These are phyloP conservation scores for Yarrowia divulgata DNA, from an alignment of 805 yeast genomes.

Conservation along the genomic window DNA sequence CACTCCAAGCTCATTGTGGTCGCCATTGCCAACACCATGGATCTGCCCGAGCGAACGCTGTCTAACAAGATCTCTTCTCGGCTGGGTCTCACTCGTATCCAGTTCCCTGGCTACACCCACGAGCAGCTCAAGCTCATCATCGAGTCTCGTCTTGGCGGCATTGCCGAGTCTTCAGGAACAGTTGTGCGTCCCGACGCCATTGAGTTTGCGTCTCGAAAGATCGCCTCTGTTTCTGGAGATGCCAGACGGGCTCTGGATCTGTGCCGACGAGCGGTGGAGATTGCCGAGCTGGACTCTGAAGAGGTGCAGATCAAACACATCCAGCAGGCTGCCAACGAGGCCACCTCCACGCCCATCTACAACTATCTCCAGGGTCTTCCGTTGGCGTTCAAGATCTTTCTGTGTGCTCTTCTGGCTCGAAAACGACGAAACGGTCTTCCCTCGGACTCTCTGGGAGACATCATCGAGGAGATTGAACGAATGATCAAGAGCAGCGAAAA, in stretches of 20 bases:
- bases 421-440: conserved; percentile 71
- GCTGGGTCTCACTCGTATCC: conserved; percentile 83
- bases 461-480: conserved; percentile 76
- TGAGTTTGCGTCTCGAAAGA: conserved; percentile 90
- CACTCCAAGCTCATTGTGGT: conserved; percentile 82
- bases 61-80: conserved; percentile 91
- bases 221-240: conserved; percentile 96
- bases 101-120: conserved; percentile 87
- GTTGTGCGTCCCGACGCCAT: conserved; percentile 69
- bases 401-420: conserved; percentile 71
- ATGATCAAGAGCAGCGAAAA: conserved; percentile 55
- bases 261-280: conserved; percentile 86
- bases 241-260: conserved; percentile 91
- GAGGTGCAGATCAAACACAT: conserved; percentile 76
- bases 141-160: conserved; percentile 60
- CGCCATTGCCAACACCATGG: conserved; percentile 98
- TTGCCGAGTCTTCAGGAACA: conserved; percentile 54
- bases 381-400: conserved; percentile 71
- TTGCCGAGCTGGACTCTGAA: conserved; percentile 68
- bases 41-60: conserved; percentile 86
- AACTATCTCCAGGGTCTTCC: conserved; percentile 66
- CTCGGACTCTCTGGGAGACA: conserved; percentile 76
- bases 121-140: conserved; percentile 80
- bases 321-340: conserved; percentile 78
- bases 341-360: conserved; percentile 75